phyloP scores from a whole-genome alignment of 495 filamentous ascomycete species.

The Aspergillus sclerotiicarbonarius region DNA sequence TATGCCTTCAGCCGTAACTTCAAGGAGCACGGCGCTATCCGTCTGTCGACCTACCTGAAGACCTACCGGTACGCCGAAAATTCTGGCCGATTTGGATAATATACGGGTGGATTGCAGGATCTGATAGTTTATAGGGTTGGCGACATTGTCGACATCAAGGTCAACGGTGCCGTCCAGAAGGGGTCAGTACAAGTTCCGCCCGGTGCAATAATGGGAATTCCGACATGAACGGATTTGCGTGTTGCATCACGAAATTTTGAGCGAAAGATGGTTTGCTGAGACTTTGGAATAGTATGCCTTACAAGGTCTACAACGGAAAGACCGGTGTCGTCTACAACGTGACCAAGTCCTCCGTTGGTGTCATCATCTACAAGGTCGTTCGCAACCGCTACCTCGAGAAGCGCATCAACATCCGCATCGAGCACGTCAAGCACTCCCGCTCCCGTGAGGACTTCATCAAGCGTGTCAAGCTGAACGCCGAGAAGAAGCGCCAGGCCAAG shows the following conservation, averaged over 20 bases:
- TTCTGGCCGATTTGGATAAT: slow-evolving; percentile 5
- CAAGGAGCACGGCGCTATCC: slow-evolving; percentile 90
- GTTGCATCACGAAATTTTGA: slow-evolving; percentile 10
- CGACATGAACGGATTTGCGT: slow-evolving; percentile 9
- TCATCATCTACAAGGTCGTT: slow-evolving; percentile 98
- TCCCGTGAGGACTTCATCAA: slow-evolving; percentile 93
- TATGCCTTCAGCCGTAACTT: slow-evolving; percentile 93
- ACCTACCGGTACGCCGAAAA: slow-evolving; percentile 70
- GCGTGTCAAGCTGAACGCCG: slow-evolving; percentile 93
- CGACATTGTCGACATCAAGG: slow-evolving; percentile 95
- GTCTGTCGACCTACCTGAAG: slow-evolving; percentile 84
- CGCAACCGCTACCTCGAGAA: slow-evolving; percentile 99
- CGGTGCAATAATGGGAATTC: slow-evolving; percentile 17
- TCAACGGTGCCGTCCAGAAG: slow-evolving; percentile 97
- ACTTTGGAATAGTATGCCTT: slow-evolving; percentile 73
- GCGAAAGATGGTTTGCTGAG: slow-evolving; percentile 29
- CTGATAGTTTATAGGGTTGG: slow-evolving; percentile 67
- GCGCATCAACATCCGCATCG: slow-evolving; percentile 96
- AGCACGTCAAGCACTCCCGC: slow-evolving; percentile 92
- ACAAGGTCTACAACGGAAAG: slow-evolving; percentile 99
- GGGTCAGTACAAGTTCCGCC: slow-evolving; percentile 61
- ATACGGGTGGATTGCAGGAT: slow-evolving; percentile 23
- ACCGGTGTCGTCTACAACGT: slow-evolving; percentile 98
- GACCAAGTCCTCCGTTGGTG: slow-evolving; percentile 90
- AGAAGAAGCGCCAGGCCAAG: slow-evolving; percentile 89